Percentiles rank a stretch among this genome's conserved stretches.
These are phyloP conservation scores for Cyclotella cryptica DNA, from an alignment of 108 stramenopile species.

Conservation along the genomic window DNA sequence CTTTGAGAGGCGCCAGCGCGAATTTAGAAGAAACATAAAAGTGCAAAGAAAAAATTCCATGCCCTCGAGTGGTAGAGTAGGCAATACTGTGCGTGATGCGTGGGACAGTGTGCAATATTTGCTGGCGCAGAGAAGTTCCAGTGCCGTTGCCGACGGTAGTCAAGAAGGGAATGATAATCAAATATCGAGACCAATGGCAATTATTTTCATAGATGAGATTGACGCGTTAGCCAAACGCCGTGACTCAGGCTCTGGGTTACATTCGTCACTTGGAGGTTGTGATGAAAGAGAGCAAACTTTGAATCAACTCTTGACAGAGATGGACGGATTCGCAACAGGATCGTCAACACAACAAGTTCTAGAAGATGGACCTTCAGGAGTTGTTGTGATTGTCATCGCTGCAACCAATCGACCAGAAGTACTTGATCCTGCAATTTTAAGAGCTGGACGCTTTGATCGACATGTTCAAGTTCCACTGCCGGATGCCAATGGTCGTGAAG, in stretches of 20 bases:
- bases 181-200: constrained; percentile 60
- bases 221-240: constrained; percentile 92
- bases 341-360: background rate
- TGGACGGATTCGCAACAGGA: constrained; percentile 90
- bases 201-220: constrained; percentile 98
- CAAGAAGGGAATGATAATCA: background rate
- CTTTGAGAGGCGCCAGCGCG: constrained; percentile 6
- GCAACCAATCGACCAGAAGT: constrained; percentile 92
- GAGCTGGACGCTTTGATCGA: constrained; percentile 94
- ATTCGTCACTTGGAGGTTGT: constrained; percentile 54
- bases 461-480: constrained; percentile 91
- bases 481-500: constrained; percentile 79
- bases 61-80: constrained; percentile 12
- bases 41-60: too few relatives aligned
- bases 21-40: background rate
- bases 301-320: constrained; percentile 94
- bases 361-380: constrained; percentile 18
- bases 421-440: constrained; percentile 94
- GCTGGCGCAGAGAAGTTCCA: constrained; percentile 13
- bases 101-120: constrained; percentile 69
- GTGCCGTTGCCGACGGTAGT: background rate
- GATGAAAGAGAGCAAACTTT: constrained; percentile 96
- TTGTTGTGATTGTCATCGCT: constrained; percentile 91
- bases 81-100: constrained; percentile 51
- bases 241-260: constrained; percentile 34